A percentile compares a stretch with the other conserved stretches of the same genome.
Conservation (phyloP, 75 land plant species). For the Chamaecyparis obtusa region DNA sequence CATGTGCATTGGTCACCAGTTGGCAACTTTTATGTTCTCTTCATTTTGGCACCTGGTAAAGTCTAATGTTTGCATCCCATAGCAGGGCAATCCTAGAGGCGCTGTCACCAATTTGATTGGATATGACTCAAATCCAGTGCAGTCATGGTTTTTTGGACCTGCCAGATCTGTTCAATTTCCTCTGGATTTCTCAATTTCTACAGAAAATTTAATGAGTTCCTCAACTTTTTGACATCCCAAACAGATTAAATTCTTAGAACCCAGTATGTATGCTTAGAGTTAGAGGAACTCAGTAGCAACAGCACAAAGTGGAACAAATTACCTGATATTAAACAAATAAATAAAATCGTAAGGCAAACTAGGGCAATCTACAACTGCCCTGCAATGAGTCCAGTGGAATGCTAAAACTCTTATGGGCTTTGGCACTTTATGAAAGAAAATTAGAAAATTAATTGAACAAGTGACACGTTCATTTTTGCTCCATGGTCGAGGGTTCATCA, state of each 20-base stretch:
- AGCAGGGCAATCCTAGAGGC: neutral
- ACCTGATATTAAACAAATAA: neutral
- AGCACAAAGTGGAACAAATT: neutral
- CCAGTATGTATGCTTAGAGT: too few species aligned
- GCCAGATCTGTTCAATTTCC: too few species aligned
- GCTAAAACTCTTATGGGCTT: neutral
- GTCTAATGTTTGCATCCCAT: neutral
- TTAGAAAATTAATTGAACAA: neutral
- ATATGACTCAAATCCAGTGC: too few species aligned
- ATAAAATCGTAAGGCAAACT: neutral
- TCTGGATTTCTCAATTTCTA: too few species aligned
- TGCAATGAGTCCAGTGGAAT: neutral
- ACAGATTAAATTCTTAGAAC: too few species aligned
- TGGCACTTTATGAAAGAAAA: neutral
- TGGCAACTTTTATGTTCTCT: too few species aligned
- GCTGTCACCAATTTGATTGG: too few species aligned
- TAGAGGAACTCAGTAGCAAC: neutral
- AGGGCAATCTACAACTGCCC: neutral
- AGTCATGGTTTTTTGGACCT: too few species aligned
- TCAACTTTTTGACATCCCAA: too few species aligned
- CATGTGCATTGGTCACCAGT: too few species aligned
- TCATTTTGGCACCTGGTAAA: too few species aligned
- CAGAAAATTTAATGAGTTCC: too few species aligned
- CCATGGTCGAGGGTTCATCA: neutral
- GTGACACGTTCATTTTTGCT: neutral